phyloP scores from a whole-genome alignment of 1,284 basidiomycete species.

The Cutaneotrichosporon cavernicola region DNA sequence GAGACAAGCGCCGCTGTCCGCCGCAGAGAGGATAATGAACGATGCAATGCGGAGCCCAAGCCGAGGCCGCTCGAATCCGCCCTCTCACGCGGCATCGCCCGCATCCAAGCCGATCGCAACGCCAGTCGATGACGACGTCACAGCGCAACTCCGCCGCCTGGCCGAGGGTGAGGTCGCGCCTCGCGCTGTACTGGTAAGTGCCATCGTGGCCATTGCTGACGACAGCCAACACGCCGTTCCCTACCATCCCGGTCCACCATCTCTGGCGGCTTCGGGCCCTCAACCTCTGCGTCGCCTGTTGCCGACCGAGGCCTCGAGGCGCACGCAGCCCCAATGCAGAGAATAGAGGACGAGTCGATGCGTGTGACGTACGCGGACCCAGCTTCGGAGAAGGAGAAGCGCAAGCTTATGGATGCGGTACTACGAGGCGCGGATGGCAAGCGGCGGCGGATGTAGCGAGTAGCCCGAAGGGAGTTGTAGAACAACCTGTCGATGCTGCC shows the following conservation, averaged over 20 bases:
- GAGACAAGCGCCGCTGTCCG: not conserved
- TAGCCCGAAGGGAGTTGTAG: not conserved
- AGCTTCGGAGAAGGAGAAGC: conserved; percentile 36
- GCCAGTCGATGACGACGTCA: conserved; percentile 15
- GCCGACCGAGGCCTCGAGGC: not conserved
- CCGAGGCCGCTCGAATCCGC: not conserved
- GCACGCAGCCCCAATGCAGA: not conserved
- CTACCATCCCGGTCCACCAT: conserved; percentile 4
- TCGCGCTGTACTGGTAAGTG: conserved; percentile 13
- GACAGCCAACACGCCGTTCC: conserved; percentile 13
- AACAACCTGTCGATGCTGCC: not conserved
- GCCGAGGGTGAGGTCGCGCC: conserved; percentile 15
- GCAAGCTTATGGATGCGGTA: conserved; percentile 37
- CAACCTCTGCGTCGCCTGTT: not conserved
- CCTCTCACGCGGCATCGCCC: not conserved
- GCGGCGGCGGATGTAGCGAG: conserved; percentile 12
- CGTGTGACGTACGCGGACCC: conserved; percentile 41
- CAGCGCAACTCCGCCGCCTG: conserved; percentile 20
- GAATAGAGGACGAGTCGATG: conserved; percentile 37
- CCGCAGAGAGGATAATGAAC: conserved; percentile 28
- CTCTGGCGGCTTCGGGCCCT: conserved; percentile 6
- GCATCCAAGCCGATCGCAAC: not conserved
- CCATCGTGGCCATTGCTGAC: not conserved
- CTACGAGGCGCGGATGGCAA: conserved; percentile 17
- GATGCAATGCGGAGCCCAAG: conserved; percentile 9